Evolutionary conservation across 495 filamentous ascomycete species (phyloP).

Genomic region (Terfezia claveryi): DNA sequence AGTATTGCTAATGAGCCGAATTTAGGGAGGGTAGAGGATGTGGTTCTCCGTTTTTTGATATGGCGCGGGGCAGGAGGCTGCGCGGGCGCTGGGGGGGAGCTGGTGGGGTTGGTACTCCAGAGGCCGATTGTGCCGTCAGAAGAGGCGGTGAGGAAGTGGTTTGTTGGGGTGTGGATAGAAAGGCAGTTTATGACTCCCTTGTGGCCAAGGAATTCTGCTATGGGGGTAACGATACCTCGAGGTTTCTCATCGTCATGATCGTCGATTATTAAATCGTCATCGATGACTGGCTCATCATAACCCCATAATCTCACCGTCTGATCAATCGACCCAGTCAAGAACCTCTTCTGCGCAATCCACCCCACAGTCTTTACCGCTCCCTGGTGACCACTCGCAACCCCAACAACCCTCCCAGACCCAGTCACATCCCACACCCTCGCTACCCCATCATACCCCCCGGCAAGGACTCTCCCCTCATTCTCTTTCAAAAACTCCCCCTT

Average conservation of each 20-base stretch:
- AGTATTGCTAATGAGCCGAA: not conserved
- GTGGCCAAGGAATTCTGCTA: constrained; percentile 75
- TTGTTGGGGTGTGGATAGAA: constrained; percentile 50
- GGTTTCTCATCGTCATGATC: not conserved
- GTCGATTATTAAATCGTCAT: no score
- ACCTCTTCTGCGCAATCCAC: constrained; percentile 19
- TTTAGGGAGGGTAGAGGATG: constrained; percentile 25
- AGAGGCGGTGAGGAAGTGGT: constrained; percentile 61
- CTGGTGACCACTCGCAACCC: constrained; percentile 56
- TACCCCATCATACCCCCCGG: constrained; percentile 72
- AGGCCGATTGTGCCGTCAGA: constrained; percentile 58
- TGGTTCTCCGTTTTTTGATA: constrained; percentile 58
- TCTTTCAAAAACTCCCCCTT: constrained; percentile 28
- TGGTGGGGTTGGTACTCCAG: constrained; percentile 58
- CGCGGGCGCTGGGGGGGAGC: constrained; percentile 46
- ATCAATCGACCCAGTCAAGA: constrained; percentile 65
- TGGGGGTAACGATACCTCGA: constrained; percentile 40
- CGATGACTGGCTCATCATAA: constrained; percentile 32
- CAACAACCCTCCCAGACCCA: constrained; percentile 54
- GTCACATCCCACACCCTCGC: constrained; percentile 75
- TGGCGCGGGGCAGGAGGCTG: constrained; percentile 34
- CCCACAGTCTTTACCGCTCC: constrained; percentile 56
- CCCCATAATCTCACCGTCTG: constrained; percentile 72
- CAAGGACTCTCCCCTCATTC: constrained; percentile 37
- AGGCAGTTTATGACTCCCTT: constrained; percentile 49